Conservation (phyloP, 106 monocot genomes). For the Acorus gramineus region DNA sequence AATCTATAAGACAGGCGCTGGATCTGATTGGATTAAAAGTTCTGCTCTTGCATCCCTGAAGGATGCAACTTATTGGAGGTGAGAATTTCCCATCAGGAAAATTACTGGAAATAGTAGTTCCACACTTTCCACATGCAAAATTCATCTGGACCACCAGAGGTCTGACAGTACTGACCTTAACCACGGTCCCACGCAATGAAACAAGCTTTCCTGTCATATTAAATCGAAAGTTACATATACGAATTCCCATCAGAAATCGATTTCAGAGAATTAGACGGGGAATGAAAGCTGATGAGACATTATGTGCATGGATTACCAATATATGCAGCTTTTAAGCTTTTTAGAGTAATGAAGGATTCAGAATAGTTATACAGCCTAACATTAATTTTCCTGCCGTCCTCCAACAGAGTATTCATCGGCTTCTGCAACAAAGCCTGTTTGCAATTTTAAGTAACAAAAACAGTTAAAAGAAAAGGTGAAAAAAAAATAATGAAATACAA, state of each 20-base stretch:
- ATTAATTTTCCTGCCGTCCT: conserved; percentile 58
- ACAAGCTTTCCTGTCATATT: conserved; percentile 64
- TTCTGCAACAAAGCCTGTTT: conserved; percentile 41
- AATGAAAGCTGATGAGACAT: no score
- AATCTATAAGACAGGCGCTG: conserved; percentile 74
- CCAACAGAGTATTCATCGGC: conserved; percentile 24
- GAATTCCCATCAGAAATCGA: no score
- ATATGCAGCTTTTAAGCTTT: conserved; percentile 92
- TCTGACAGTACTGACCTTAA: conserved; percentile 82
- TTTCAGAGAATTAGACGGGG: neutral
- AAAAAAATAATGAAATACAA: neutral
- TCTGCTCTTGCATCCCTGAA: conserved; percentile 77
- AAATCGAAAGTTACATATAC: neutral
- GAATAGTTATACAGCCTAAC: conserved; percentile 66
- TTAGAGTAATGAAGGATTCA: conserved; percentile 64
- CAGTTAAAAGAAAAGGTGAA: neutral
- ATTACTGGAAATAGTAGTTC: conserved; percentile 28
- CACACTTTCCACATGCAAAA: conserved; percentile 69
- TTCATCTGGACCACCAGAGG: conserved; percentile 69
- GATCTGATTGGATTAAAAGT: conserved; percentile 83
- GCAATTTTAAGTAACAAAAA: neutral
- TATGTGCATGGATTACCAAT: conserved; percentile 47
- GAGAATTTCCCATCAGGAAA: conserved; percentile 95
- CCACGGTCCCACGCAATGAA: conserved; percentile 77
- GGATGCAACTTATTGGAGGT: conserved; percentile 51